These are phyloP conservation scores for Schizosaccharomyces pombe DNA, from an alignment of 805 yeast genomes.

Conservation along the genomic window DNA sequence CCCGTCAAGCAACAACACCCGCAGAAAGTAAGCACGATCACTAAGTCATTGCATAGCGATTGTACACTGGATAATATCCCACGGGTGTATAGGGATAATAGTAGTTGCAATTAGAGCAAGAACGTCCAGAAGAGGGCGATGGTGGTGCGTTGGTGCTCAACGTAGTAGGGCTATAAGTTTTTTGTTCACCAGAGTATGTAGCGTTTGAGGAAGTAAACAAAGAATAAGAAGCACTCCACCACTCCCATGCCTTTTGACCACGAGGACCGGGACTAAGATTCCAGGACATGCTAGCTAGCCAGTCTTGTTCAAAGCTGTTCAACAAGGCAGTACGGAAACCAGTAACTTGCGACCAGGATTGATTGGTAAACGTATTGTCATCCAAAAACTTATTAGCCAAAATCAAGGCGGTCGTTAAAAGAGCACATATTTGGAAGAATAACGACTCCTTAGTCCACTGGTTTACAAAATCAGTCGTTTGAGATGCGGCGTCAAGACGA, in stretches of 20 bases:
- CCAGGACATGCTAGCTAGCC: conserved; percentile 22
- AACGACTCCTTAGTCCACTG: conserved; percentile 4
- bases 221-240: not conserved
- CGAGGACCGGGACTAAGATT: not conserved
- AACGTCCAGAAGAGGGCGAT: not conserved
- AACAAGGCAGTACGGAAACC: conserved; percentile 40
- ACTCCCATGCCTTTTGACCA: not conserved
- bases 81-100: not conserved
- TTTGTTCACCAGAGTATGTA: not conserved
- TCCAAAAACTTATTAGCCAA: conserved; percentile 86
- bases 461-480: not conserved
- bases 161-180: not conserved
- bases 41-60: not conserved
- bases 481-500: conserved; percentile 18
- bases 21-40: no score
- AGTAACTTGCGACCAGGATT: conserved; percentile 91
- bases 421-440: conserved; percentile 8
- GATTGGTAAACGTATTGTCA: conserved; percentile 86
- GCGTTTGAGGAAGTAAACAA: not conserved
- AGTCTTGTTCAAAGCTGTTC: conserved; percentile 44
- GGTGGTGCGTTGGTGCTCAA: not conserved
- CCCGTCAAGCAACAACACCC: no score
- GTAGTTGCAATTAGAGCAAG: not conserved
- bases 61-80: not conserved
- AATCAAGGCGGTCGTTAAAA: conserved; percentile 42